These are phyloP conservation scores for Leucaena leucocephala DNA, from an alignment of 306 rosid species.

Conservation along the genomic window DNA sequence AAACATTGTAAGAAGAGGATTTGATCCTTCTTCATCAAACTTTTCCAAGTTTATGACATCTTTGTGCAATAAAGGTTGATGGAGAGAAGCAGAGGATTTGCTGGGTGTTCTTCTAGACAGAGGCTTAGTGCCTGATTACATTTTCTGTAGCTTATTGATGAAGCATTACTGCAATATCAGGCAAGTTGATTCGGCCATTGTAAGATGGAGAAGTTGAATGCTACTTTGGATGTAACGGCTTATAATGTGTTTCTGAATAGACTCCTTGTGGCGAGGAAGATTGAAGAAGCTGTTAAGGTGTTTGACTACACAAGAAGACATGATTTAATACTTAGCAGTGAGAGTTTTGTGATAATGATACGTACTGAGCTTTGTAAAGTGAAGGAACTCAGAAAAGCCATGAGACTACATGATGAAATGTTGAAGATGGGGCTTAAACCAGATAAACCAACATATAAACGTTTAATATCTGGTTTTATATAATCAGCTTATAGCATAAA, in stretches of 20 bases:
- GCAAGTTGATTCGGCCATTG: slow-evolving; percentile 40
- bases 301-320: slow-evolving; percentile 44
- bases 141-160: slow-evolving; percentile 42
- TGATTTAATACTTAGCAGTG: slow-evolving; percentile 33
- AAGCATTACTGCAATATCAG: slow-evolving; percentile 42
- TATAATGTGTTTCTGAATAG: slow-evolving; percentile 46
- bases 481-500: neutral
- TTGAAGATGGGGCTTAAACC: slow-evolving; percentile 55
- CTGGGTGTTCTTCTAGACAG: slow-evolving; percentile 40
- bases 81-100: slow-evolving; percentile 52
- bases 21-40: slow-evolving; percentile 36
- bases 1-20: slow-evolving; percentile 47
- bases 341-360: slow-evolving; percentile 44
- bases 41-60: slow-evolving; percentile 40
- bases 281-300: slow-evolving; percentile 45
- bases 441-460: slow-evolving; percentile 46
- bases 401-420: slow-evolving; percentile 61
- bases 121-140: slow-evolving; percentile 42
- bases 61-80: slow-evolving; percentile 37
- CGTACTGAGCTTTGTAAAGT: slow-evolving; percentile 34
- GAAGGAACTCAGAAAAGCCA: slow-evolving; percentile 47
- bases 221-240: slow-evolving; percentile 40
- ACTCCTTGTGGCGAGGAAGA: slow-evolving; percentile 37
- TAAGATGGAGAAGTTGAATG: slow-evolving; percentile 44
- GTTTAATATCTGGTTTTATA: slow-evolving; percentile 43